These are phyloP conservation scores for Podospora bellae-mahoneyi DNA, from an alignment of 495 filamentous ascomycete species.

Conservation along the genomic window DNA sequence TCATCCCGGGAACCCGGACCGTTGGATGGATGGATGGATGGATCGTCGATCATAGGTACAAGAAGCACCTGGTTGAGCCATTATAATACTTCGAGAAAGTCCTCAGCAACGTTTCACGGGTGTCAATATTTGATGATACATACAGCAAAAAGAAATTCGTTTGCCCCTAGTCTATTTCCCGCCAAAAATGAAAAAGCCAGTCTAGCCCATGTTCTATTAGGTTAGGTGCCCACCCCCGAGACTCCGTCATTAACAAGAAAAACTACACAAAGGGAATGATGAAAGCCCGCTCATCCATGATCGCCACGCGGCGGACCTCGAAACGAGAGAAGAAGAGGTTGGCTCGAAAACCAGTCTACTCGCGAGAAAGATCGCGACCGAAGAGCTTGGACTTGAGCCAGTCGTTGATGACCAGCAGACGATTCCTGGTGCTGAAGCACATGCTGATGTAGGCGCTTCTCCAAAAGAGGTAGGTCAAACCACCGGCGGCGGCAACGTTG, in stretches of 20 bases:
- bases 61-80: neutral
- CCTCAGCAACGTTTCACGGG: neutral
- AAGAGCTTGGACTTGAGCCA: conserved; percentile 96
- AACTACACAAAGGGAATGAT: conserved; percentile 14
- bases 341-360: conserved; percentile 51
- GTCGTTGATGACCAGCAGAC: conserved; percentile 86
- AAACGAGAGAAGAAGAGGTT: neutral
- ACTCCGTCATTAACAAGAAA: conserved; percentile 19
- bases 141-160: conserved; percentile 11
- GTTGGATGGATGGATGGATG: neutral
- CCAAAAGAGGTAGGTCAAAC: conserved; percentile 90
- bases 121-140: neutral
- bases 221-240: conserved; percentile 13
- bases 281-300: conserved; percentile 5
- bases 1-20: neutral
- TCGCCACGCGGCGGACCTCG: neutral
- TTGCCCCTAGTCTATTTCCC: conserved; percentile 16
- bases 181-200: conserved; percentile 15
- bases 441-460: conserved; percentile 96
- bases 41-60: neutral
- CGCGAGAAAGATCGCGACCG: conserved; percentile 91
- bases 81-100: neutral
- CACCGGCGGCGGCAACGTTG: conserved; percentile 84
- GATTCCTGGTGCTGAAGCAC: conserved; percentile 97
- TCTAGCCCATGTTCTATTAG: conserved; percentile 24